phyloP scores from a whole-genome alignment of 768 basidiomycete genomes.

The Pseudohyphozyma bogoriensis region DNA sequence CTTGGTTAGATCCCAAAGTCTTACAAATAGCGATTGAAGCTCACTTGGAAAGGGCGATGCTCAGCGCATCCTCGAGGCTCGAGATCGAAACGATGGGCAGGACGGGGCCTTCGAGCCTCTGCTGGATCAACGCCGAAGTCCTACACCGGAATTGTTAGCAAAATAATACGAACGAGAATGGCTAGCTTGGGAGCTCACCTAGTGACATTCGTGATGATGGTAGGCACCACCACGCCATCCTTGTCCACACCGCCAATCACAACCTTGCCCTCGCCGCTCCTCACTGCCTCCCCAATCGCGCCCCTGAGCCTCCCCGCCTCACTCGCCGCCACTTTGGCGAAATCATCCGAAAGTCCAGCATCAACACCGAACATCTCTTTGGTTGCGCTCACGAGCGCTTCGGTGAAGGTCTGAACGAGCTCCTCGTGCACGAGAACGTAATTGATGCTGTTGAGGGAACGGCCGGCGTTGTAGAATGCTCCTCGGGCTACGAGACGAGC shows the following conservation, averaged over 20 bases:
- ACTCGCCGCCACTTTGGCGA: not conserved
- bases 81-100: not conserved
- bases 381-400: not conserved
- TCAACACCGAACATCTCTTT: not conserved
- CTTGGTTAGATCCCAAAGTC: not conserved
- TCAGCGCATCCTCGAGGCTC: not conserved
- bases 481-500: conserved; percentile 1
- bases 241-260: not conserved
- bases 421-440: conserved; percentile 2
- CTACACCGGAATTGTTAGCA: not conserved
- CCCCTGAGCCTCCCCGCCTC: not conserved
- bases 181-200: not conserved
- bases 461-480: not conserved
- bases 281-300: not conserved
- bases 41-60: not conserved
- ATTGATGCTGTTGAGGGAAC: not conserved
- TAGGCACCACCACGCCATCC: not conserved
- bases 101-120: not conserved
- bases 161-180: not conserved
- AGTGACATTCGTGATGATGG: not conserved
- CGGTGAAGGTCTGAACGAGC: not conserved
- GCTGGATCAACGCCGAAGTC: not conserved
- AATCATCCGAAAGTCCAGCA: not conserved
- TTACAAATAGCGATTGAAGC: not conserved
- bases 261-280: conserved; percentile 5